Conservation (phyloP, 2,329 filamentous ascomycete species). For the Fusarium torulosum region DNA sequence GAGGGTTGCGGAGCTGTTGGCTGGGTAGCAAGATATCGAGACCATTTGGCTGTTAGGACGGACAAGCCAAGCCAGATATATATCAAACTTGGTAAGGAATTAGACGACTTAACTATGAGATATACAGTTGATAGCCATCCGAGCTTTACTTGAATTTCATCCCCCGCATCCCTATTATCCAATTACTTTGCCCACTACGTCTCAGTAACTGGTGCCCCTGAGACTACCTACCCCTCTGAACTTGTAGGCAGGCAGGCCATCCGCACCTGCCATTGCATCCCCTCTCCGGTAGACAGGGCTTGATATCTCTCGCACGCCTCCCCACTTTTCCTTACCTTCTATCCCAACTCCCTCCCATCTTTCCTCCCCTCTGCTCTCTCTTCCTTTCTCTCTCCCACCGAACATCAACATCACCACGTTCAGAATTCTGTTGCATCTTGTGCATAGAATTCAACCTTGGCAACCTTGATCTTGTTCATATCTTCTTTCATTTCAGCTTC, state of each 20-base stretch:
- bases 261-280: conserved; percentile 27
- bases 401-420: conserved; percentile 32
- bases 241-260: conserved; percentile 10
- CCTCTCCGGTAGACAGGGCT: conserved; percentile 2
- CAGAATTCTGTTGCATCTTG: conserved; percentile 23
- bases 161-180: conserved; percentile 2
- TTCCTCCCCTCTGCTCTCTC: conserved; percentile 4
- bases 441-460: conserved; percentile 27
- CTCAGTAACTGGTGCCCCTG: conserved; percentile 8
- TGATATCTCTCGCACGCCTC: conserved; percentile 4
- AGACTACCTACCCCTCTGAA: conserved; percentile 6
- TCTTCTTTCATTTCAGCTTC: conserved; percentile 32
- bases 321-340: conserved; percentile 12
- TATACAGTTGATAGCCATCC: background rate
- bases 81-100: background rate
- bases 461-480: conserved; percentile 33
- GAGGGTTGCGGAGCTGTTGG: background rate
- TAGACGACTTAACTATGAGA: conserved; percentile 6
- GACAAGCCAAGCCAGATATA: conserved; percentile 9
- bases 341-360: conserved; percentile 22
- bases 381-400: conserved; percentile 16
- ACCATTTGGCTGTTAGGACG: conserved; percentile 1
- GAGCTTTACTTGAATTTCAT: background rate
- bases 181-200: conserved; percentile 10
- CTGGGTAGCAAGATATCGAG: conserved; percentile 19